Evolutionary conservation across 2,329 filamentous ascomycete species (phyloP).

Genomic region (Aspergillus sp.): DNA sequence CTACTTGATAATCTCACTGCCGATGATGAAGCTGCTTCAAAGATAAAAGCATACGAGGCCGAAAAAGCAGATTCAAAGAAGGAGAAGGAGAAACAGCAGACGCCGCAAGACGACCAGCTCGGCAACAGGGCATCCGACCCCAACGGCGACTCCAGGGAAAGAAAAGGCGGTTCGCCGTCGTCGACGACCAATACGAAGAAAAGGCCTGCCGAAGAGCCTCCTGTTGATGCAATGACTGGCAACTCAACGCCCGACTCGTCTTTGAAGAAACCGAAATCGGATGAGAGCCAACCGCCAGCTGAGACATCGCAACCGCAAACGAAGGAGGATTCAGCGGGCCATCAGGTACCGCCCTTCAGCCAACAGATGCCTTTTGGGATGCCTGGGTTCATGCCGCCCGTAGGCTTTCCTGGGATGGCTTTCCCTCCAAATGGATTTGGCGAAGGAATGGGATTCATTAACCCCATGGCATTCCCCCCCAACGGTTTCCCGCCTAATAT

Average conservation of each 20-base stretch:
- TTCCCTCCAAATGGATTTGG: conserved; percentile 41
- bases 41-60: conserved; percentile 75
- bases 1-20: conserved; percentile 87
- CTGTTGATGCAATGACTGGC: conserved; percentile 58
- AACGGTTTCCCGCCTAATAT: conserved; percentile 39
- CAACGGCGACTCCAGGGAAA: conserved; percentile 17
- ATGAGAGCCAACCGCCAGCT: conserved; percentile 34
- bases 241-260: conserved; percentile 37
- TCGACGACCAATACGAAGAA: conserved; percentile 66
- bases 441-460: conserved; percentile 42
- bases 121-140: conserved; percentile 24
- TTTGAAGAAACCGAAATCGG: conserved; percentile 51
- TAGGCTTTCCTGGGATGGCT: conserved; percentile 36
- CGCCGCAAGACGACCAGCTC: conserved; percentile 31
- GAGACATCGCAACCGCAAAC: conserved; percentile 20
- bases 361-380: conserved; percentile 33
- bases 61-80: conserved; percentile 54
- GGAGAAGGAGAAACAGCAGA: conserved; percentile 44
- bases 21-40: conserved; percentile 77
- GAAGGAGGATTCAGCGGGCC: conserved; percentile 23
- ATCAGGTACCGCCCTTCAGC: conserved; percentile 29
- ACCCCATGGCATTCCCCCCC: conserved; percentile 44
- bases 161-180: conserved; percentile 32
- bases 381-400: conserved; percentile 37
- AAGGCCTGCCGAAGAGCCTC: conserved; percentile 75